Evolutionary conservation across 2,329 filamentous ascomycete species (phyloP), one percentile per base, ranked within the genome.

Genomic region (Cladosporium sp.): DNA sequence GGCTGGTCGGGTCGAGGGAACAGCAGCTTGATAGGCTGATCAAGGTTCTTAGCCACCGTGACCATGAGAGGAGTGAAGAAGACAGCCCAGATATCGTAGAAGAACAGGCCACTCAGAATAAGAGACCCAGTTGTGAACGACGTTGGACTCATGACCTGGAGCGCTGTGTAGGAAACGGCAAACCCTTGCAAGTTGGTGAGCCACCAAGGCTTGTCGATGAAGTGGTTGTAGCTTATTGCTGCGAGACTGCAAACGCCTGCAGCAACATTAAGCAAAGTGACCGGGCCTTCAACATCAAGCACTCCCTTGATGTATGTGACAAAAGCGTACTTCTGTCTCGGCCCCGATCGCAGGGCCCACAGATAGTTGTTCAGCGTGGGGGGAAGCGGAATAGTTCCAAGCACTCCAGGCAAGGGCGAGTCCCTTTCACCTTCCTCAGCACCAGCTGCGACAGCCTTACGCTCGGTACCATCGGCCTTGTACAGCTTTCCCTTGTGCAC

Each of bases 41-140:
- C 93, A 24, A 99, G 78, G 39, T 87, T 88, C 7, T 88, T 96
- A 12, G 93, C 94, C 8, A 99, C 90, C 0, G 88, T 90, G 6
- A 92, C 80, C 90, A 94, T 94, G 70, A 90, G 86, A 0, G 90
- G 90, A 77, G 89, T 92, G 70, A 88, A 94, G 70, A 94, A 94
- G 5, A 94, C 90, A 80, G 93, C 91, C 72, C 94, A 86, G 49
- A 99, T 93, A 70, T 99, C 93, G 69, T 99, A 99, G 68, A 96
- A 84, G 76, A 97, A 97, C 1, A 97, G 78, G 0, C 88, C 90
- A 9, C 79, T 76, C 1, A 97, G 78, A 9, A 97, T 85, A 42
- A 92, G 73, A 6, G 87, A 88, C 0, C 91, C 91, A 0, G 90
- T 96, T 56, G 82, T 76, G 69, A 97, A 96, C 0, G 90, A 93